Evolutionary conservation across 345 rosid species (phyloP).

Genomic region (Lenwebbia sp.): DNA sequence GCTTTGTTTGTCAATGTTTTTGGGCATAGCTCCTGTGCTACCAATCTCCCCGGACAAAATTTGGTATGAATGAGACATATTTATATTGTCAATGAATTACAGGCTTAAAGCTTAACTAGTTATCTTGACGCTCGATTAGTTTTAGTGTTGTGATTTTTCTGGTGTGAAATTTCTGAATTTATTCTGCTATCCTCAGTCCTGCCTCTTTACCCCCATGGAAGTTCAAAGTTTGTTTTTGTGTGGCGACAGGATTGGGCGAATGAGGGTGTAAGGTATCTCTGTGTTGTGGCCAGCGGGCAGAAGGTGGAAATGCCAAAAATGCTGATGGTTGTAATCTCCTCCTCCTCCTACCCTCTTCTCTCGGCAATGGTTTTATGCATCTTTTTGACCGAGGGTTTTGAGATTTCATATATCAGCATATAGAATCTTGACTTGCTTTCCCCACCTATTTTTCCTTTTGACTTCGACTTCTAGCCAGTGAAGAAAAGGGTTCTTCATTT

Average conservation of each 20-base stretch:
- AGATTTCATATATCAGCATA: neutral
- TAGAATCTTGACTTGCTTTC: neutral
- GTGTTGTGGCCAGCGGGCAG: constrained; percentile 4
- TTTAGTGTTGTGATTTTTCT: neutral
- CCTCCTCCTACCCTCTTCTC: neutral
- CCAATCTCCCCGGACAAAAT: neutral
- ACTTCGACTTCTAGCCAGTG: neutral
- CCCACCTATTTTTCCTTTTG: neutral
- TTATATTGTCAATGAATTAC: neutral
- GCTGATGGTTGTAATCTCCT: constrained; percentile 2
- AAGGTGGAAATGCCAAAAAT: constrained; percentile 9
- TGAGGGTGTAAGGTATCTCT: constrained; percentile 10
- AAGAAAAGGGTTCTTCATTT: neutral
- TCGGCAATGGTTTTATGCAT: neutral
- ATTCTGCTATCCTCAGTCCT: neutral
- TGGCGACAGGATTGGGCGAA: constrained; percentile 6
- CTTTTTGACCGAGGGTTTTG: neutral
- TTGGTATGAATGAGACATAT: neutral
- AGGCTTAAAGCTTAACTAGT: neutral
- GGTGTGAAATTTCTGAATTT: neutral
- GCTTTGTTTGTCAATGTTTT: neutral
- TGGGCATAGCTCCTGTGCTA: neutral
- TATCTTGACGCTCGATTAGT: neutral
- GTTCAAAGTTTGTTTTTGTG: neutral
- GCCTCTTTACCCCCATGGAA: neutral